Base-by-base conservation (phyloP, 306 rosid genomes). In the Cercis canadensis region DNA sequence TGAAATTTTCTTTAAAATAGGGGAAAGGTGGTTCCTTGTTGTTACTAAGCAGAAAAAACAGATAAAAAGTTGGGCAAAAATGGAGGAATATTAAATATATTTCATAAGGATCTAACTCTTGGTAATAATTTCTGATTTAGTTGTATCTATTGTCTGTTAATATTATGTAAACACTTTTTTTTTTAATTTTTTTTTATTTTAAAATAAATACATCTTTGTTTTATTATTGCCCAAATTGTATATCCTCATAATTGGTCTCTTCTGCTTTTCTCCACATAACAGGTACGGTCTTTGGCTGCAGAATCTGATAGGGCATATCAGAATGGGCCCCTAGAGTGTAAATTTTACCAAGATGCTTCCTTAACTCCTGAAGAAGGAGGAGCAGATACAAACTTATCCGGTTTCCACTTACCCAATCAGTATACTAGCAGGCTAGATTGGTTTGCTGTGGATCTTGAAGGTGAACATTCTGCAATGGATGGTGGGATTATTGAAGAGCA, bases 381-480 rank as follows among this genome's bases (percentile, higher is more conserved):
- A 32, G 74, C 52, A 21, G 77, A 62, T 58, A 57, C 70, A n/a
- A 78, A 82, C 70, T 69, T 74, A 34, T 75, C 79, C 54, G 74
- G 69, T 52, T 75, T 85, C 73, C 79, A 83, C 58, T 79, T 87
- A 75, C 92, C 87, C 32, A 87, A 78, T 77, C 91, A 77, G 46
- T 91, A 89, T 65, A 74, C 77, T 10, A 84, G 87, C 83, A 83
- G 78, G 89, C 72, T 94, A 80, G 99, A 94, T 74, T 91, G 97
- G 99, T 91, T 94, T 71, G 77, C 96, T 0, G 97, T 89, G 76
- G 99, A 94, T 82, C 99, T 94, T 61, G 97, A 91, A 83, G 97
- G 97, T 14, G 97, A 94, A 55, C 99, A 94, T 82, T 94, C 99
- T 50, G 99, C 99, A 44, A 84, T 94, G 99, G 99, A 94, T 81